Base-by-base conservation (phyloP, 1,284 basidiomycete species). In the Microbotryum violaceum region DNA sequence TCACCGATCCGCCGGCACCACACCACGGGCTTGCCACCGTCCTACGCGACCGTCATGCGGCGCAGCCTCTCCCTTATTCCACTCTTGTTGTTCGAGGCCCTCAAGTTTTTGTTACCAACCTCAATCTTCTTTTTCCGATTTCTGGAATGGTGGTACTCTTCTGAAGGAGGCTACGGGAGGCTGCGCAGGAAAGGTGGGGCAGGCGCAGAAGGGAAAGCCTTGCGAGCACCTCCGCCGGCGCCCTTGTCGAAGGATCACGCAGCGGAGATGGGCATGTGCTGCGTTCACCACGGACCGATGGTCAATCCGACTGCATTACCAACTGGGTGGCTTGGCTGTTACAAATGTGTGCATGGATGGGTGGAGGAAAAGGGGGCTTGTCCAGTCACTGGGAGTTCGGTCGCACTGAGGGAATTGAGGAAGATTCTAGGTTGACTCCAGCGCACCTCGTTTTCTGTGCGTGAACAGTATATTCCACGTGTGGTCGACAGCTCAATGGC, bases 71-170 rank as follows among this genome's bases (percentile, higher is more conserved):
- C 59, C 12, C 62, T 70, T 54, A 46, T 59, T 9, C 70, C 70
- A 1, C 69, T 64, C 14, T 27, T 63, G 29, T 45, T 70, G 18
- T 71, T 75, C 51, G 76, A 77, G 58, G 67, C 63, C 2, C 79
- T 93, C 52, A 85, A 87, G 68, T 79, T 94, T 51, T 81, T 93
- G 18, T 82, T 96, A 12, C 91, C 96, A 2, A 88, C 89, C 4
- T 86, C 91, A 44, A 93, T 99, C 64, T 96, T 99, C 75, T 87
- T 91, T 74, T 82, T 99, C 79, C 97, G 96, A 76, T 94, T 98
- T 76, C 80, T 97, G 37, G 92, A 98, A 77, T 99, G 96, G 93
- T 98, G 96, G 93, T 98, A 97, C 76, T 94, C 91, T 20, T 89
- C 93, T 10, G 83, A 84, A 33, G 97, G 93, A 3, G 92, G 80